These are phyloP conservation scores for Lactuca saligna DNA, from an alignment of 129 eudicot species.

Conservation along the genomic window DNA sequence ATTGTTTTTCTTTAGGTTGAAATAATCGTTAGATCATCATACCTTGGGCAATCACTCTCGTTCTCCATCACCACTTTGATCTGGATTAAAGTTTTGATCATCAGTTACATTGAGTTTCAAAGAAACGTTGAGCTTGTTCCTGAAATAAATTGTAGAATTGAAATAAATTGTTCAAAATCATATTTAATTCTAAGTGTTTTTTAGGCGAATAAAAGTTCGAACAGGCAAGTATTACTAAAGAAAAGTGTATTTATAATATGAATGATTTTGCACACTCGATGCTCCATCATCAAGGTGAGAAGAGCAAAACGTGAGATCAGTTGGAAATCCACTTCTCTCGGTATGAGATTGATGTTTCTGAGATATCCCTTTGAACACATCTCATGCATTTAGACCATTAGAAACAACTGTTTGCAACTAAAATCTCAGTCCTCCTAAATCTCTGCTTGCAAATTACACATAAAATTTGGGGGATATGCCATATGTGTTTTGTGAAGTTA, in stretches of 20 bases:
- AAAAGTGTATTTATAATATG: slow-evolving; percentile 77
- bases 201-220: not conserved
- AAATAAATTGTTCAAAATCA: not conserved
- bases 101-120: slow-evolving; percentile 92
- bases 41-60: slow-evolving; percentile 89
- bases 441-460: slow-evolving; percentile 6
- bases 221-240: not conserved
- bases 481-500: not conserved
- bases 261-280: slow-evolving; percentile 76
- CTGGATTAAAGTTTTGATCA: slow-evolving; percentile 77
- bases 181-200: not conserved
- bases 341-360: slow-evolving; percentile 63
- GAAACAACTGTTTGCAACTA: slow-evolving; percentile 51
- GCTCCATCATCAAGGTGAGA: slow-evolving; percentile 71
- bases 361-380: slow-evolving; percentile 59
- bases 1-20: slow-evolving; percentile 55
- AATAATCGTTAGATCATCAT: slow-evolving; percentile 87
- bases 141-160: slow-evolving; percentile 20
- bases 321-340: slow-evolving; percentile 84
- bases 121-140: slow-evolving; percentile 75
- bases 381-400: slow-evolving; percentile 94
- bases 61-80: slow-evolving; percentile 82
- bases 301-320: slow-evolving; percentile 81
- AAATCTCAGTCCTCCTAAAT: not conserved
- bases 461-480: slow-evolving; percentile 5